Evolutionary conservation across 176 grass and related monocot species (phyloP).

Genomic region (Pharus latifolius): DNA sequence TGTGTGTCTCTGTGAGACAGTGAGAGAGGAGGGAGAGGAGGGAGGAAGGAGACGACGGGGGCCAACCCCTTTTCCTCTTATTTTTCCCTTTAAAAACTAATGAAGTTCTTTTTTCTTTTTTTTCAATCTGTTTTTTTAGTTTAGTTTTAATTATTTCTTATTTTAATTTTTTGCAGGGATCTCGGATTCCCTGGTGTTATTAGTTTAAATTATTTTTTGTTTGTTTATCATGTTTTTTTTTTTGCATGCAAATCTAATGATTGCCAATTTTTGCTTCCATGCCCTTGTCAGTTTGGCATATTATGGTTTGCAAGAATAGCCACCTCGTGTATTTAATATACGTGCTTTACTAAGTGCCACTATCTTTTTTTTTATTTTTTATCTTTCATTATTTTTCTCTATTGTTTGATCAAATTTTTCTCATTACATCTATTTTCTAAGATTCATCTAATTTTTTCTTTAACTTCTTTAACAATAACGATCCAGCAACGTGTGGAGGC

Average conservation of each 20-base stretch:
- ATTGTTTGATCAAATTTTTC: too few species aligned
- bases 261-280: neutral
- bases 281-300: neutral
- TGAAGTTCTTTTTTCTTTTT: neutral
- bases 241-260: neutral
- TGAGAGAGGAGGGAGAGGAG: neutral
- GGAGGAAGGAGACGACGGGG: neutral
- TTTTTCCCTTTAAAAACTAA: constrained; percentile 3
- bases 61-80: neutral
- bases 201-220: neutral
- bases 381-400: too few species aligned
- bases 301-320: neutral
- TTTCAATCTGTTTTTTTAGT: neutral
- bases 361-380: too few species aligned
- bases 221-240: neutral
- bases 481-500: too few species aligned
- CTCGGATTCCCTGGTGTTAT: neutral
- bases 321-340: too few species aligned
- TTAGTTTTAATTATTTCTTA: neutral
- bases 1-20: neutral
- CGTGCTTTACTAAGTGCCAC: too few species aligned
- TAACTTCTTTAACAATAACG: too few species aligned
- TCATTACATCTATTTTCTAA: too few species aligned
- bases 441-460: too few species aligned
- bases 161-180: constrained; percentile 8